Base-by-base conservation (phyloP, 352 stramenopile species). In the Poterioochromonas sp. region DNA sequence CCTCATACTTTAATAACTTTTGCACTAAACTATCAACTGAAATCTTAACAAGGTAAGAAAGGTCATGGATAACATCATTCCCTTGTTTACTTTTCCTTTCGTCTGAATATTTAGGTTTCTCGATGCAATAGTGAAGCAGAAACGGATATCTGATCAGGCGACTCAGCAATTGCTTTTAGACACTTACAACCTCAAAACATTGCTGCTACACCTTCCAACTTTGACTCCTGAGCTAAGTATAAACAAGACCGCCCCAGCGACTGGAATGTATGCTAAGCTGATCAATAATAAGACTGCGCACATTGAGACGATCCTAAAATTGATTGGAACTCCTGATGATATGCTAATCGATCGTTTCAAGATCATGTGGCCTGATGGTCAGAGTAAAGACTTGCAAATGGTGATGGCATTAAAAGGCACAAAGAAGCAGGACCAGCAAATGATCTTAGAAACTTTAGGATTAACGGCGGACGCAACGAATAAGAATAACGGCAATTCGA, bases 91-190 rank as follows among this genome's bases (percentile, higher is more conserved):
- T 5, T 51, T 18, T 51, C 5, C 18, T 51, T 51, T 51, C 18
- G n/a, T n/a, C n/a, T n/a, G n/a, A n/a, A n/a, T n/a, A n/a, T 51
- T 51, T 51, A 32, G 62, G 5, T 71, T 35, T 79, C 86, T 96
- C 73, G 84, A 93, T 62, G 84, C 85, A 0, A 84, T 97, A 18
- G 87, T 95, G 68, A 91, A 90, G 80, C 90, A 90, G 78, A 95
- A 95, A 70, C 88, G 90, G 54, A 92, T 98, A 41, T 96, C 91
- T 79, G 91, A 97, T 41, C 87, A 92, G 32, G 93, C 87, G n/a
- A 96, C 93, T 22, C 95, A 98, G 82, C 95, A 98, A 80, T 81
- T 98, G 18, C 82, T 98, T 22, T 83, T 98, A n/a, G 95, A 98
- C 82, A 89, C 97, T 40, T 97, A 98, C 78, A 94, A 89, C 62